phyloP scores from a whole-genome alignment of 2,329 filamentous ascomycete species.

The Cadophora luteo-olivacea region DNA sequence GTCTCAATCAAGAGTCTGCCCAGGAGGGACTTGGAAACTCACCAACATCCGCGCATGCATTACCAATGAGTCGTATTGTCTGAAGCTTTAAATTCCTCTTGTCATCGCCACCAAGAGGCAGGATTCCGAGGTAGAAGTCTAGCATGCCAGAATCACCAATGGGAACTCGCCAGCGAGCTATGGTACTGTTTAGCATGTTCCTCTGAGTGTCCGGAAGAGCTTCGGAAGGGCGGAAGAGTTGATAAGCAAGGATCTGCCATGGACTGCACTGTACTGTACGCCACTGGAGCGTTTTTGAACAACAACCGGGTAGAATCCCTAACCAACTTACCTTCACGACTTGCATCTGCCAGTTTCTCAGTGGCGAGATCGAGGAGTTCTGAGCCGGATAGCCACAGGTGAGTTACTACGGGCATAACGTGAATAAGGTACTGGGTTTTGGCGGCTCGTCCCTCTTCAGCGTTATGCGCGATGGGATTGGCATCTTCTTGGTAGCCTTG shows the following conservation, averaged over 20 bases:
- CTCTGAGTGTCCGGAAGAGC: neutral
- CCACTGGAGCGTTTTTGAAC: neutral
- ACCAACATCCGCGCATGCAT: slow-evolving; percentile 10
- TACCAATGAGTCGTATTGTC: neutral
- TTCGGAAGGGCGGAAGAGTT: neutral
- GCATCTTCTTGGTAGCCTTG: too few relatives aligned
- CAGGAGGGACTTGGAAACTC: neutral
- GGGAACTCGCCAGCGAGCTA: slow-evolving; percentile 3
- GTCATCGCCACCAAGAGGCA: neutral
- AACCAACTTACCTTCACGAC: slow-evolving; percentile 8
- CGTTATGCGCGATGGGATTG: too few relatives aligned
- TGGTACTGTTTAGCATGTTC: neutral
- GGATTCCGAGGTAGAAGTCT: slow-evolving; percentile 1
- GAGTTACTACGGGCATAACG: neutral
- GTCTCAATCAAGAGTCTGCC: neutral
- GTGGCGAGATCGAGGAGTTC: neutral
- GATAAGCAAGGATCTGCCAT: neutral
- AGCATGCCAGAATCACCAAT: slow-evolving; percentile 3
- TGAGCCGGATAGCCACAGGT: slow-evolving; percentile 4
- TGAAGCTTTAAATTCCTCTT: neutral
- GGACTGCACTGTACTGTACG: neutral
- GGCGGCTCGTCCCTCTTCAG: too few relatives aligned
- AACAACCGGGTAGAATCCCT: neutral
- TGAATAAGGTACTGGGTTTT: neutral
- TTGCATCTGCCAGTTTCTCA: slow-evolving; percentile 10